Evolutionary conservation across 2,329 filamentous ascomycete genomes (phyloP), one percentile per base, ranked within the genome.

Genomic region (Penicillium psychrosexuale): DNA sequence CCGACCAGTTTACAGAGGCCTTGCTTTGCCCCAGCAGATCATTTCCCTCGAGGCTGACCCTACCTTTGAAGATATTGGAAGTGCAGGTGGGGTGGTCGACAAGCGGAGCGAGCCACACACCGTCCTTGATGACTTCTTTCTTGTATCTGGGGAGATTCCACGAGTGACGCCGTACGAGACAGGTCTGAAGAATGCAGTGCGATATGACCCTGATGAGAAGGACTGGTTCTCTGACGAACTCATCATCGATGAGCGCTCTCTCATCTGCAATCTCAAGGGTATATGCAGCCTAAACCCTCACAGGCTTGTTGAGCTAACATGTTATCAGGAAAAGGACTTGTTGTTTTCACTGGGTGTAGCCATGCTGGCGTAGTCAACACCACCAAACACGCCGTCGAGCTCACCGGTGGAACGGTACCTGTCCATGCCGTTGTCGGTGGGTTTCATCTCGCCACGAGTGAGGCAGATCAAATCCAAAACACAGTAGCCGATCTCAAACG

Each of bases 331-430:
- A 79, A 78, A 57, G 81, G 81, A 0, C 71, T 83, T 3, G 77
- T 84, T 2, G 70, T 83, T 19, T 81, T 84, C 62, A 82, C 80
- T 0, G 81, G 80, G 11, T 84, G 81, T 68, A 80, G 78, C 59
- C 81, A 84, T 53, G 79, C 80, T 0, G 81, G 81, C 0, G 77
- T 83, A 8, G 76, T 83, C 50, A 84, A 84, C 60, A 74, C 77
- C 3, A 69, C 75, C 1, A 74, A 72, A 38, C 75, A 82, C 61
- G 79, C 80, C 0, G 38, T 78, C 0, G 67, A 76, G 1, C 67
- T 79, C 2, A 60, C 70, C 1, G 70, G 67, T 1, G 65, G 66
- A 3, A 62, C 67, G 1, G 63, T 70, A 3, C 77, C 77, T 1
- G 66, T 83, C 2, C 75, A 82, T 60, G 79, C 78, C 2, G 72